Evolutionary conservation across 2,329 filamentous ascomycete species (phyloP).

Genomic region (Aspergillus amoenus): DNA sequence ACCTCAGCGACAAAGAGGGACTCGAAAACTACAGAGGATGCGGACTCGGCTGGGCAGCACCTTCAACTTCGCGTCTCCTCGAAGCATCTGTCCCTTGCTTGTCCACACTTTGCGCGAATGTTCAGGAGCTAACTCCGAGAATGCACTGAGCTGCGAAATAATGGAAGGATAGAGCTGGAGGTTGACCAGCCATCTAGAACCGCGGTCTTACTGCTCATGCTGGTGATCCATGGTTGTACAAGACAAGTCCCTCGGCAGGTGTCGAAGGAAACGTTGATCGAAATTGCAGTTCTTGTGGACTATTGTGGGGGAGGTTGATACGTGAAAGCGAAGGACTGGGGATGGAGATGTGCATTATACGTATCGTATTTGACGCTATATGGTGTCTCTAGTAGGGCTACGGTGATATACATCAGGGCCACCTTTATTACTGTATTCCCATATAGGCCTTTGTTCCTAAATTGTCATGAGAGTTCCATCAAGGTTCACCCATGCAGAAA

Average conservation of each 20-base stretch:
- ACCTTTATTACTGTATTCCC: no score
- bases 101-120: slow-evolving; percentile 1
- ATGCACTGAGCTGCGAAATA: neutral
- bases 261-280: neutral
- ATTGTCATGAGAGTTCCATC: no score
- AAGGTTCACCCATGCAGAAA: no score
- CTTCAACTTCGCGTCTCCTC: neutral
- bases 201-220: slow-evolving; percentile 22
- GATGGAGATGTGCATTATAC: no score
- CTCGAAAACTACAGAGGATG: no score
- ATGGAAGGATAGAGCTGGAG: neutral
- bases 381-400: no score
- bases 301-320: slow-evolving; percentile 9
- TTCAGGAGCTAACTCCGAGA: neutral
- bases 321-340: no score
- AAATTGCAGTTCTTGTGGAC: slow-evolving; percentile 20
- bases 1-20: no score
- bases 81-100: slow-evolving; percentile 2
- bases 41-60: no score
- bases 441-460: no score
- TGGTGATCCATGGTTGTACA: slow-evolving; percentile 21
- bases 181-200: slow-evolving; percentile 18
- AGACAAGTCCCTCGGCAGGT: slow-evolving; percentile 7
- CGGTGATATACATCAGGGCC: no score
- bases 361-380: no score